Percentiles rank a stretch among this genome's conserved stretches.
Evolutionary conservation across 495 filamentous ascomycete species (phyloP).

Genomic region (Hypoxylon lienhwacheense): DNA sequence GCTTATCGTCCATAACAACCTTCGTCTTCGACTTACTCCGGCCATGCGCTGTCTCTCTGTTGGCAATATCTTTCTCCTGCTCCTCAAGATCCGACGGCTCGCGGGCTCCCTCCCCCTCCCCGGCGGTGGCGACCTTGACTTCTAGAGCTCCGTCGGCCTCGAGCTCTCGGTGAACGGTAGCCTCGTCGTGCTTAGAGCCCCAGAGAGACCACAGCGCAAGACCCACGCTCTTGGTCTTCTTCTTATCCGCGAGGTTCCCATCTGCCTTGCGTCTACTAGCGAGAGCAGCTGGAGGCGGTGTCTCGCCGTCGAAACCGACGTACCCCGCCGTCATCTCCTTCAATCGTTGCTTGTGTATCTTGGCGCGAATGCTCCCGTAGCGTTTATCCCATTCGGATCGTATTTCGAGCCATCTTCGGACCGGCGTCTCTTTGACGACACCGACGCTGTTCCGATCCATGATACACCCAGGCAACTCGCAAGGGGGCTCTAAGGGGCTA

Average conservation of each 20-base stretch:
- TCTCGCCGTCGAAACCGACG: slow-evolving; percentile 70
- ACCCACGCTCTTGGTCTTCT: slow-evolving; percentile 67
- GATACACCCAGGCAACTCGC: slow-evolving; percentile 62
- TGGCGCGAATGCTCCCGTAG: slow-evolving; percentile 65
- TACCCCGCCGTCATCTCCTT: slow-evolving; percentile 71
- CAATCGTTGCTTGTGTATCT: slow-evolving; percentile 68
- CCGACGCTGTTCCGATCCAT: slow-evolving; percentile 68
- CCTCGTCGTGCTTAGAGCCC: slow-evolving; percentile 86
- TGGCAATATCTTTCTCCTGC: slow-evolving; percentile 32
- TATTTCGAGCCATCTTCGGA: slow-evolving; percentile 77
- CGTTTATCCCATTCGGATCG: slow-evolving; percentile 70
- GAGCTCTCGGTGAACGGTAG: slow-evolving; percentile 59
- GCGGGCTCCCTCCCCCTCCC: slow-evolving; percentile 45
- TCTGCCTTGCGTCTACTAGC: slow-evolving; percentile 65
- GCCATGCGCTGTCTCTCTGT: slow-evolving; percentile 7
- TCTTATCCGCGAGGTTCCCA: slow-evolving; percentile 47
- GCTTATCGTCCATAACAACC: slow-evolving; percentile 47
- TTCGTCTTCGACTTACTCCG: slow-evolving; percentile 44
- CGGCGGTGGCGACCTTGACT: slow-evolving; percentile 27
- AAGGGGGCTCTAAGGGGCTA: slow-evolving; percentile 62
- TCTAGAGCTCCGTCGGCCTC: slow-evolving; percentile 40
- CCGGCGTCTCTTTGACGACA: slow-evolving; percentile 74
- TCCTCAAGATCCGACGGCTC: slow-evolving; percentile 41
- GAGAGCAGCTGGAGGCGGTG: slow-evolving; percentile 79
- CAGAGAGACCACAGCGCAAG: slow-evolving; percentile 80